Evolutionary conservation across 129 eudicot species (phyloP).

Genomic region (Flaveria robusta): DNA sequence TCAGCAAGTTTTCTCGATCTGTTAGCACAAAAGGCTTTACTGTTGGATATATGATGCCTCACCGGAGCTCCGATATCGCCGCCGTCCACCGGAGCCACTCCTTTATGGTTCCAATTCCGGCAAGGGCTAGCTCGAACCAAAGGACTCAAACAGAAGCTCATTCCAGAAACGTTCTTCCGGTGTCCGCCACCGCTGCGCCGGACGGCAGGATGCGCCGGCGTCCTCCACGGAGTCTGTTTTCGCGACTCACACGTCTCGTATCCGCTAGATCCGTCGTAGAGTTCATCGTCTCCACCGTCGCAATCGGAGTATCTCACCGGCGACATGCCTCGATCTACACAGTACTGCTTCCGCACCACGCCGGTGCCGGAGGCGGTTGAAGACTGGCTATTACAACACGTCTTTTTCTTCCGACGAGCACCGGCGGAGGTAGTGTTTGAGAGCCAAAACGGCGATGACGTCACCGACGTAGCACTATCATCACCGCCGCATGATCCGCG

Average conservation of each 20-base stretch:
- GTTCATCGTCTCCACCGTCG: constrained; percentile 44
- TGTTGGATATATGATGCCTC: constrained; percentile 42
- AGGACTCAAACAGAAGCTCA: constrained; percentile 65
- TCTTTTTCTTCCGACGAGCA: constrained; percentile 46
- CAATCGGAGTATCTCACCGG: constrained; percentile 56
- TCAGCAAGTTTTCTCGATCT: constrained; percentile 74
- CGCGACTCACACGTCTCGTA: constrained; percentile 51
- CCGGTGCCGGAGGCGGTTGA: constrained; percentile 1
- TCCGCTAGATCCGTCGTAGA: constrained; percentile 51
- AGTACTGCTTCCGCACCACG: constrained; percentile 28
- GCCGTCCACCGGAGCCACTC: constrained; percentile 42
- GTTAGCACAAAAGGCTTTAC: constrained; percentile 58
- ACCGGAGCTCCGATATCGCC: constrained; percentile 54
- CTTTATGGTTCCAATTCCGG: constrained; percentile 62
- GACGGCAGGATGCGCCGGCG: constrained; percentile 23
- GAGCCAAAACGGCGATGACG: constrained; percentile 62
- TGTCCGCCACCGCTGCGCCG: constrained; percentile 25
- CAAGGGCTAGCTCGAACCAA: constrained; percentile 76
- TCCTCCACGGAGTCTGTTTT: constrained; percentile 63
- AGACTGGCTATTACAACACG: constrained; percentile 29
- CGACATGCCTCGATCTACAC: constrained; percentile 61
- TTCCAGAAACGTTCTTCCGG: constrained; percentile 42
- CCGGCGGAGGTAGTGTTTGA: constrained; percentile 38
- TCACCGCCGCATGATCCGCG: constrained; percentile 27
- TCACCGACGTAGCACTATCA: constrained; percentile 28